Percentiles rank a stretch among this genome's conserved stretches.
Evolutionary conservation across 305 asterid species (phyloP).

Genomic region (Ajuga reptans): DNA sequence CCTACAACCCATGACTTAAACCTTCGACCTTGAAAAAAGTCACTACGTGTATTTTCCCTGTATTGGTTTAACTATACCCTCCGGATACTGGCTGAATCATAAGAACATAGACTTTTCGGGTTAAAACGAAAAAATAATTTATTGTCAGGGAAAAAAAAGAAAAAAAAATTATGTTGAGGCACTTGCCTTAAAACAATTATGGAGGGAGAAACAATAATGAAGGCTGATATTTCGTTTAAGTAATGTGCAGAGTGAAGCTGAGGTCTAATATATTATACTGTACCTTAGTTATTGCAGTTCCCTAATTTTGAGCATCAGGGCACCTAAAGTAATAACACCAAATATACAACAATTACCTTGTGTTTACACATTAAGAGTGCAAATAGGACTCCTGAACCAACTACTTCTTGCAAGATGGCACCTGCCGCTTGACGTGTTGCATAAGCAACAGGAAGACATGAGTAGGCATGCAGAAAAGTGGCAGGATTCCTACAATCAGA

Average conservation of each 20-base stretch:
- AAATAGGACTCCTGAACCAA: slow-evolving; percentile 82
- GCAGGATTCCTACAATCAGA: slow-evolving; percentile 81
- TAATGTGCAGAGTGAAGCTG: background rate
- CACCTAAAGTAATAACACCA: slow-evolving; percentile 3
- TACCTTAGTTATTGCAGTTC: background rate
- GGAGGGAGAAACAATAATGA: background rate
- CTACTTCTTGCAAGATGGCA: slow-evolving; percentile 82
- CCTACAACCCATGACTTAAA: background rate
- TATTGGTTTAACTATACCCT: background rate
- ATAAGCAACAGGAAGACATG: slow-evolving; percentile 86
- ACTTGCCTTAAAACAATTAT: background rate
- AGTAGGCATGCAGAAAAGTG: slow-evolving; percentile 88
- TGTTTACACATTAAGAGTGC: slow-evolving; percentile 92
- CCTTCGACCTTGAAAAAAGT: background rate
- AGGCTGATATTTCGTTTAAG: background rate
- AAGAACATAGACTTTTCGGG: background rate
- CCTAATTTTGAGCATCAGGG: background rate
- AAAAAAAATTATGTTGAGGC: background rate
- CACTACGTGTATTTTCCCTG: background rate
- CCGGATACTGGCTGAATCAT: background rate
- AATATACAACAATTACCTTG: slow-evolving; percentile 48
- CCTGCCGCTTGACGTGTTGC: slow-evolving; percentile 94
- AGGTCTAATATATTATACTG: background rate
- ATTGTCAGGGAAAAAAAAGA: background rate
- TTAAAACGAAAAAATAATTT: background rate